Base-by-base conservation (phyloP, 306 rosid species). In the Boehmeria nivea region DNA sequence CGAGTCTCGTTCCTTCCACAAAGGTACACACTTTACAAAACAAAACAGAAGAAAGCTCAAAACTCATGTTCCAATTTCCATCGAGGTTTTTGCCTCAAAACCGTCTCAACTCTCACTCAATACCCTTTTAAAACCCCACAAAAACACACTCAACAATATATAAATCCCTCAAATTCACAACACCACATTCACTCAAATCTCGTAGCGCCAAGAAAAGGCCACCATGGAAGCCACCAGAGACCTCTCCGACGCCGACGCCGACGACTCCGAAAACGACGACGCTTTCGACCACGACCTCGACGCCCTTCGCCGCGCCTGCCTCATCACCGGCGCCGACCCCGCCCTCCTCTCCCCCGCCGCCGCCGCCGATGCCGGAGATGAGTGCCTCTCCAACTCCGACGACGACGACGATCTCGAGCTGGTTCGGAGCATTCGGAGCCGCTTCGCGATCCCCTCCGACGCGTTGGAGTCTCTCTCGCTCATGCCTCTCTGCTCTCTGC, bases 221-320 rank as follows among this genome's bases (percentile, higher is more conserved):
- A 52, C 23, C 64, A 39, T 78, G 68, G 42, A 24, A 49, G 77
- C 68, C 19, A 51, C 57, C n/a, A 68, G 57, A 3, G 64, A 56
- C 25, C 56, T 69, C 20, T 64, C 68, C 21, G 44, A 52, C 63
- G 14, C 15, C 17, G 45, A 40, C 69, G 73, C 48, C 1, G 66
- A 31, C 20, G 46, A 51, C 6, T 56, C 13, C 20, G 51, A 65
- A 6, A 63, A 61, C 16, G 81, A 80, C 17, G 85, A 68, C 23
- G 84, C 13, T 10, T 62, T 81, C 49, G 66, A 81, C 34, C 81
- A 81, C 53, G 97, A 89, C 72, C 57, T 89, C 73, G 88, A 84
- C 24, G 78, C 85, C 13, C 76, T 89, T 15, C 40, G 80, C 6
- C 75, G 81, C 54, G 95, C 94, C 28, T 86, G 91, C 60, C 72